Conservation (phyloP, 257 asterid species). For the Leptodermis oblonga region DNA sequence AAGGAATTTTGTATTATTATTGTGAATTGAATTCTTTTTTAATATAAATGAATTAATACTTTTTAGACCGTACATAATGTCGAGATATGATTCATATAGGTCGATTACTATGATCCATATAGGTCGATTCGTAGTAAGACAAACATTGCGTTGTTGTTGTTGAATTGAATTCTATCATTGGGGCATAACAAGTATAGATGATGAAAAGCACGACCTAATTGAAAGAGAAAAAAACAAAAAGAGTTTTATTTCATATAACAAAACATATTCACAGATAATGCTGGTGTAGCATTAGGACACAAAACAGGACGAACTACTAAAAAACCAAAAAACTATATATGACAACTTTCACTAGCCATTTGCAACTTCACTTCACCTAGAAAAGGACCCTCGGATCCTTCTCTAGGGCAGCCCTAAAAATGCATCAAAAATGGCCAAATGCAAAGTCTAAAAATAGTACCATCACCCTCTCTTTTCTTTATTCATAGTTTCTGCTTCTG, state of each 20-base stretch:
- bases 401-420: neutral
- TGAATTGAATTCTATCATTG: too few species aligned
- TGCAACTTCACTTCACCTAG: neutral
- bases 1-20: too few species aligned
- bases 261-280: neutral
- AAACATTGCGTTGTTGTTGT: too few species aligned
- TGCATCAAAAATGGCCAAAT: neutral
- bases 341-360: neutral
- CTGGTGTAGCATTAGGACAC: neutral
- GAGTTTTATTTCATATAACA: neutral
- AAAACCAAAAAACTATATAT: neutral
- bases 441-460: neutral
- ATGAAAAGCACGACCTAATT: too few species aligned
- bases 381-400: constrained; percentile 11
- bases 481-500: constrained; percentile 11
- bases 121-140: too few species aligned
- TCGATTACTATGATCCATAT: too few species aligned
- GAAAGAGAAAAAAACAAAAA: too few species aligned
- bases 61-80: too few species aligned
- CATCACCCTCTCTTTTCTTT: constrained; percentile 3
- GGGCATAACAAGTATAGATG: too few species aligned
- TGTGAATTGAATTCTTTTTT: too few species aligned
- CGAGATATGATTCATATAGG: too few species aligned
- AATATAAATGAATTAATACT: too few species aligned
- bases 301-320: neutral